Evolutionary conservation across 2,329 filamentous ascomycete genomes (phyloP).

Genomic region (Colletotrichum gloeosporioides): DNA sequence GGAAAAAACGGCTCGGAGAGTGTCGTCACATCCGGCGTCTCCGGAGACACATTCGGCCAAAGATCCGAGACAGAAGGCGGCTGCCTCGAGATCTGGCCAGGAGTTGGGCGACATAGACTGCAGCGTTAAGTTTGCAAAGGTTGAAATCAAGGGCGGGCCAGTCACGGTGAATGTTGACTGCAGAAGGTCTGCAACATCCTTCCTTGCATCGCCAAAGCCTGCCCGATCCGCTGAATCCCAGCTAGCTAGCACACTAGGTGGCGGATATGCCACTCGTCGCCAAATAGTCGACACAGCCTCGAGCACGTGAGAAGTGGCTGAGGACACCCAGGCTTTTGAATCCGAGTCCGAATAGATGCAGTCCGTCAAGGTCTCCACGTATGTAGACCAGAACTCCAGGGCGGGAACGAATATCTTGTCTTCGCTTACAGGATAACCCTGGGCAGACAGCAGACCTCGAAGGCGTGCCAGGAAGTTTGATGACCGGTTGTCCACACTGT

Average conservation of each 20-base stretch:
- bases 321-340: conserved; percentile 59
- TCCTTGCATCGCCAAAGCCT: conserved; percentile 74
- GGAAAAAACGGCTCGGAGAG: conserved; percentile 66
- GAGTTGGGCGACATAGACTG: conserved; percentile 52
- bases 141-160: conserved; percentile 59
- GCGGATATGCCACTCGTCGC: conserved; percentile 73
- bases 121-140: conserved; percentile 62
- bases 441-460: conserved; percentile 68
- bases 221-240: conserved; percentile 76
- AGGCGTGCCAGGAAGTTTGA: conserved; percentile 62
- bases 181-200: conserved; percentile 80
- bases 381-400: conserved; percentile 83
- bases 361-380: conserved; percentile 72
- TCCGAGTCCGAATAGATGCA: conserved; percentile 54
- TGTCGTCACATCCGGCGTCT: conserved; percentile 60
- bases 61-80: conserved; percentile 67
- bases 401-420: conserved; percentile 77
- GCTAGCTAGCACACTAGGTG: conserved; percentile 56
- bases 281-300: conserved; percentile 71
- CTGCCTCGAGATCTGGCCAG: conserved; percentile 67
- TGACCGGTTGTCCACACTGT: conserved; percentile 53
- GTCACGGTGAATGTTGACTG: conserved; percentile 72
- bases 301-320: conserved; percentile 64
- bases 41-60: conserved; percentile 71
- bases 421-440: conserved; percentile 72